Conservation (phyloP, 345 rosid genomes). For the Erysimum cheiranthoides region DNA sequence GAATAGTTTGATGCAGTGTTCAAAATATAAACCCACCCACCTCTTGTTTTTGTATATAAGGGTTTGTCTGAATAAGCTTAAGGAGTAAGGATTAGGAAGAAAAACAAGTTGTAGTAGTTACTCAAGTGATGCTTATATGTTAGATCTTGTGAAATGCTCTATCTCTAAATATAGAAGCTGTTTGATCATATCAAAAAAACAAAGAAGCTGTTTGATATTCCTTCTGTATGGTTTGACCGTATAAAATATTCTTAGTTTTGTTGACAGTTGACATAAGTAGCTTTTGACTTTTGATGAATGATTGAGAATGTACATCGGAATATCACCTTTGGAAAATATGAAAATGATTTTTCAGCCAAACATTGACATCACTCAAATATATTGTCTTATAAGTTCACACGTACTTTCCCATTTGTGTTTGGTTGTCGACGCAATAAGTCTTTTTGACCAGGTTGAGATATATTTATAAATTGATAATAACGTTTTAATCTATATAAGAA, state of each 20-base stretch:
- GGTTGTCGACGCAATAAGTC: background rate
- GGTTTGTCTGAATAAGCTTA: conserved; percentile 32
- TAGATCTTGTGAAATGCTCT: conserved; percentile 13
- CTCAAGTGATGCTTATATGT: conserved; percentile 22
- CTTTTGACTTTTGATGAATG: conserved; percentile 10
- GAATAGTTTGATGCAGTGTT: conserved; percentile 26
- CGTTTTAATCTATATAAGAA: background rate
- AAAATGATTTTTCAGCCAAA: background rate
- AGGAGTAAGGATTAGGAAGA: conserved; percentile 29
- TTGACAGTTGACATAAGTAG: background rate
- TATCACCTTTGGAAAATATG: background rate
- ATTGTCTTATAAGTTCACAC: background rate
- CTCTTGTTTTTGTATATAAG: conserved; percentile 23
- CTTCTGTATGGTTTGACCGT: conserved; percentile 4
- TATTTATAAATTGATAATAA: background rate
- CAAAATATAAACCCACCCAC: background rate
- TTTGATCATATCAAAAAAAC: background rate
- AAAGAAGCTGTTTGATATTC: conserved; percentile 6
- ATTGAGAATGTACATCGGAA: background rate
- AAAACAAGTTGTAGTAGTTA: conserved; percentile 29
- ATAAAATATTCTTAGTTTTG: background rate
- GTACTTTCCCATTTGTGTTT: background rate
- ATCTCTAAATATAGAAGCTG: conserved; percentile 19
- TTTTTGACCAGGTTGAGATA: background rate
- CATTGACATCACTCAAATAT: background rate